A percentile compares a stretch with the other conserved stretches of the same genome.
Conservation (phyloP, 2,329 filamentous ascomycete species). For the Exophiala spinifera region DNA sequence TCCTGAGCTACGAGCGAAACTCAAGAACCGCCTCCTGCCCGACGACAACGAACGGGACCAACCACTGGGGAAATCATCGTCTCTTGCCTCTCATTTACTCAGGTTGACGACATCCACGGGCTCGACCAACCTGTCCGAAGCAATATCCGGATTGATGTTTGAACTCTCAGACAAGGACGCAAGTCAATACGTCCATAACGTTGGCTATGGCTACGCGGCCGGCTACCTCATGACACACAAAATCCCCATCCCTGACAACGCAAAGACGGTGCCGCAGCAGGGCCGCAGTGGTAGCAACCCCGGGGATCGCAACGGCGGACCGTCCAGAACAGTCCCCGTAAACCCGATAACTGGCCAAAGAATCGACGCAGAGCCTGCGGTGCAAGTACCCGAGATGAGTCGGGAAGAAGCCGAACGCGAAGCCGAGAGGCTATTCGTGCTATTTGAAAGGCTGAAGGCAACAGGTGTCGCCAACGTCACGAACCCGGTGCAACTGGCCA, state of each 20-base stretch:
- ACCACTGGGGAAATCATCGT: slow-evolving; percentile 72
- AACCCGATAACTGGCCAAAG: slow-evolving; percentile 89
- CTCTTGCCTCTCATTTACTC: slow-evolving; percentile 72
- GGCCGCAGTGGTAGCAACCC: too few species aligned
- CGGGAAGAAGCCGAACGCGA: slow-evolving; percentile 89
- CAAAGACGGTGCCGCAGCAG: slow-evolving; percentile 45
- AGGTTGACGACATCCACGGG: slow-evolving; percentile 71
- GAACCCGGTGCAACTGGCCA: slow-evolving; percentile 71
- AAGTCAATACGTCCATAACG: slow-evolving; percentile 77
- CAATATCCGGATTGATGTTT: slow-evolving; percentile 77
- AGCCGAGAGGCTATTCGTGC: slow-evolving; percentile 81
- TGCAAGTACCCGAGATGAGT: slow-evolving; percentile 70
- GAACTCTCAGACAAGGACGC: slow-evolving; percentile 81
- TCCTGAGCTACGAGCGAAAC: slow-evolving; percentile 56
- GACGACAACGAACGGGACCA: slow-evolving; percentile 70
- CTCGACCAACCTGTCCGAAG: slow-evolving; percentile 68
- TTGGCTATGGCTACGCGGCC: slow-evolving; percentile 90
- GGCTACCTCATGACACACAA: slow-evolving; percentile 86
- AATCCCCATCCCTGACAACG: slow-evolving; percentile 68
- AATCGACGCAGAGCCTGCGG: slow-evolving; percentile 51
- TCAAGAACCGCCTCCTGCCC: slow-evolving; percentile 70
- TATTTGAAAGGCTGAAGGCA: slow-evolving; percentile 80
- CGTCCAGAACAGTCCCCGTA: slow-evolving; percentile 43
- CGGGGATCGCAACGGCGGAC: slow-evolving; percentile 31
- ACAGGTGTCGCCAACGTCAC: slow-evolving; percentile 74